These are phyloP conservation scores for Candida xyloterini DNA, from an alignment of 805 yeast species.

Conservation along the genomic window DNA sequence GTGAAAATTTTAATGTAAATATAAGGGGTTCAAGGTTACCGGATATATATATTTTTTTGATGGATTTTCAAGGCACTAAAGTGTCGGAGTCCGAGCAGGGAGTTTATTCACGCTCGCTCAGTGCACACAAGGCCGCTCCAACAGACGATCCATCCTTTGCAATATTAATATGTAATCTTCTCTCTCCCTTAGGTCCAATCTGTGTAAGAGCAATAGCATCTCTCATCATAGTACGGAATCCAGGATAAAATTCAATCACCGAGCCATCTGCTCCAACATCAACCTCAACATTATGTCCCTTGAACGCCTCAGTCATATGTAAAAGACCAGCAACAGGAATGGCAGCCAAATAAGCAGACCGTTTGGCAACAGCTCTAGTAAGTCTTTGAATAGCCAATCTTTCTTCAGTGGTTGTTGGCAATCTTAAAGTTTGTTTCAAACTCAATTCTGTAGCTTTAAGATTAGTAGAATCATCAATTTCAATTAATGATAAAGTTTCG, in stretches of 20 bases:
- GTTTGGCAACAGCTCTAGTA: conserved; percentile 74
- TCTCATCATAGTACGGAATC: conserved; percentile 74
- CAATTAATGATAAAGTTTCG: conserved; percentile 81
- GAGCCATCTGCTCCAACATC: conserved; percentile 97
- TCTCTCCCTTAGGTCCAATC: conserved; percentile 70
- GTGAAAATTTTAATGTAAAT: background rate
- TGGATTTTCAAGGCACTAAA: background rate
- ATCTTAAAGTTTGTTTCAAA: conserved; percentile 61
- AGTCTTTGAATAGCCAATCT: conserved; percentile 68
- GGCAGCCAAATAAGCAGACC: conserved; percentile 90
- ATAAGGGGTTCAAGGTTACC: background rate
- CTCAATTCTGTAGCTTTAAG: conserved; percentile 68
- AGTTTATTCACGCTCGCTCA: conserved; percentile 20
- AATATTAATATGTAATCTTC: conserved; percentile 70
- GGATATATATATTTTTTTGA: background rate
- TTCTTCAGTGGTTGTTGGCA: conserved; percentile 69
- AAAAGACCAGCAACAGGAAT: conserved; percentile 85
- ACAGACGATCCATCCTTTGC: conserved; percentile 97
- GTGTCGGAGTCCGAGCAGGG: conserved; percentile 1
- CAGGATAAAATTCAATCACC: conserved; percentile 90
- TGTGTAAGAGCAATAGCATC: conserved; percentile 71
- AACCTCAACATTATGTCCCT: conserved; percentile 62
- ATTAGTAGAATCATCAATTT: conserved; percentile 76
- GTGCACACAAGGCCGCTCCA: conserved; percentile 94
- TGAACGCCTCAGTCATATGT: conserved; percentile 63